Evolutionary conservation across 306 rosid species (phyloP).

Genomic region (Malus asiatica): DNA sequence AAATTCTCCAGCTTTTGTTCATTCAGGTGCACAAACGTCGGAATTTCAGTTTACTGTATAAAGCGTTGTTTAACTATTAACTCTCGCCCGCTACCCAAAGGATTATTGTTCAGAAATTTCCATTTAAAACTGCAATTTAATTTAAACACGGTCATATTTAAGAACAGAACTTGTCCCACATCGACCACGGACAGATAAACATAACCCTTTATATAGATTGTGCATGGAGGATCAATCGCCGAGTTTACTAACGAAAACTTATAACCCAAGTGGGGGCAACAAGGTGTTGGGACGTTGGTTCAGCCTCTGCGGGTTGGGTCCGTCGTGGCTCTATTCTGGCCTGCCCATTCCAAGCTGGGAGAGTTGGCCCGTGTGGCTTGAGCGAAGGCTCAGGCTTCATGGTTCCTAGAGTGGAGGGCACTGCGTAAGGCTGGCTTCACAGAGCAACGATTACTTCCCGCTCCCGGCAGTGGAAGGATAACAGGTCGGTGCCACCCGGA

Average conservation of each 20-base stretch:
- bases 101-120: neutral
- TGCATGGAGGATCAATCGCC: fast-evolving
- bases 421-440: too few species aligned
- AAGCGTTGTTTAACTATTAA: neutral
- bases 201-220: neutral
- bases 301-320: neutral
- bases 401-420: too few species aligned
- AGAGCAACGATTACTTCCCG: too few species aligned
- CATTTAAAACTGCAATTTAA: too few species aligned
- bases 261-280: neutral
- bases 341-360: neutral
- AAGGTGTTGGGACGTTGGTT: neutral
- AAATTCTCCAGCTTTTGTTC: slow-evolving; percentile 65
- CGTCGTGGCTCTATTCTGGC: neutral
- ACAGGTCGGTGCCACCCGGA: too few species aligned
- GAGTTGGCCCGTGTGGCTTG: neutral
- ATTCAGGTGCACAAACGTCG: slow-evolving; percentile 42
- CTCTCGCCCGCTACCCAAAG: neutral
- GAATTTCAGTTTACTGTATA: neutral
- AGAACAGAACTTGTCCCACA: neutral
- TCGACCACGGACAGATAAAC: neutral
- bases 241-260: neutral
- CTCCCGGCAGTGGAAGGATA: too few species aligned
- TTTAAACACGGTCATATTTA: too few species aligned
- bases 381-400: neutral